These are phyloP conservation scores for Bruguiera sexangula DNA, from an alignment of 345 rosid genomes.

Conservation along the genomic window DNA sequence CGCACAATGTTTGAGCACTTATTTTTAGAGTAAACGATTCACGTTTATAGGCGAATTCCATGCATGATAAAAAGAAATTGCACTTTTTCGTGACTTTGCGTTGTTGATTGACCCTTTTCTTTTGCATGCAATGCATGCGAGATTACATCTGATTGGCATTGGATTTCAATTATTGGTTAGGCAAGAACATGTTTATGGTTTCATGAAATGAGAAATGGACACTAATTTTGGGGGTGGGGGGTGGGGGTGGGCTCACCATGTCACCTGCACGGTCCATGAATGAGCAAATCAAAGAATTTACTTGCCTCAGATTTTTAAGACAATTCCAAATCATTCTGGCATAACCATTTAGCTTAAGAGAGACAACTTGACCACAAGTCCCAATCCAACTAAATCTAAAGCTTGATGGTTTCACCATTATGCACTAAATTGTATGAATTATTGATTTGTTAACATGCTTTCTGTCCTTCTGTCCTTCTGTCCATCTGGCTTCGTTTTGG, in stretches of 20 bases:
- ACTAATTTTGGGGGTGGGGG: slow-evolving; percentile 8
- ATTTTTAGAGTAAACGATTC: background rate
- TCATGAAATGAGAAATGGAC: slow-evolving; percentile 28
- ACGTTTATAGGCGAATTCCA: slow-evolving; percentile 21
- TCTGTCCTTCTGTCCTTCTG: too few relatives aligned
- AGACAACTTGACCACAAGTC: background rate
- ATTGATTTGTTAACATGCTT: too few relatives aligned
- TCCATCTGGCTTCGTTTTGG: background rate
- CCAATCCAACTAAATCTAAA: background rate
- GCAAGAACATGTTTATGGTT: slow-evolving; percentile 19
- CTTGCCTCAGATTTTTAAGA: slow-evolving; percentile 18
- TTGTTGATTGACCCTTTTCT: slow-evolving; percentile 13
- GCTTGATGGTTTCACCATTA: background rate
- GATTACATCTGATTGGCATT: slow-evolving; percentile 4
- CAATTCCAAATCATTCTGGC: slow-evolving; percentile 18
- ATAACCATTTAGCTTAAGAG: background rate
- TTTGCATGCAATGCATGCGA: slow-evolving; percentile 24
- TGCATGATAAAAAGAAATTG: slow-evolving; percentile 15
- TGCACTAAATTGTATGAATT: background rate
- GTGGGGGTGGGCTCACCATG: slow-evolving; percentile 30
- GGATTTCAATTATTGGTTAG: slow-evolving; percentile 30
- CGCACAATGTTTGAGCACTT: too few relatives aligned
- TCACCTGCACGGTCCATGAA: slow-evolving; percentile 15
- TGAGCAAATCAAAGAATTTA: slow-evolving; percentile 14
- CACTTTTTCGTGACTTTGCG: slow-evolving; percentile 1